Conservation (phyloP, 768 basidiomycete species). For the Mycena epipterygia region DNA sequence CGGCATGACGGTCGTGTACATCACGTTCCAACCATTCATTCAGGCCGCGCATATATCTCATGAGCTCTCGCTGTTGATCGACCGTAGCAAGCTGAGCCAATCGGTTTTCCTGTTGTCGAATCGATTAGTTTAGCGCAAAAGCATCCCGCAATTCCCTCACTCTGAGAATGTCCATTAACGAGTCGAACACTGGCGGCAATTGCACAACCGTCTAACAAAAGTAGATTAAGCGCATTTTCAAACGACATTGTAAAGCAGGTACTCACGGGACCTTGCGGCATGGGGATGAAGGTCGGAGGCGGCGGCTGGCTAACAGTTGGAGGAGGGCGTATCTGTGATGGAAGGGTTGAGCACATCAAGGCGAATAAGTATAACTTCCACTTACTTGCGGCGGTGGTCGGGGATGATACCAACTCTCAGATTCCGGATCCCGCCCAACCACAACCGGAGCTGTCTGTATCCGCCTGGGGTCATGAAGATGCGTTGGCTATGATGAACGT, state of each 20-base stretch:
- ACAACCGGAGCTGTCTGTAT: constrained; percentile 7
- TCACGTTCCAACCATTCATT: constrained; percentile 88
- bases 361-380: not conserved
- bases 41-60: constrained; percentile 81
- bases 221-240: not conserved
- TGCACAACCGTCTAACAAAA: constrained; percentile 68
- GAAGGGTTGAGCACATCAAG: not conserved
- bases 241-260: not conserved
- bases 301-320: not conserved
- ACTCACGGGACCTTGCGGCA: constrained; percentile 71
- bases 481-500: not conserved
- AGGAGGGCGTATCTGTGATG: not conserved
- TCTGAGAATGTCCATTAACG: constrained; percentile 76
- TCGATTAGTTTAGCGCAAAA: constrained; percentile 22
- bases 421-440: not conserved
- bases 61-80: constrained; percentile 84
- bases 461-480: constrained; percentile 15
- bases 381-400: constrained; percentile 21
- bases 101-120: constrained; percentile 74
- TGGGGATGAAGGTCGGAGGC: constrained; percentile 43
- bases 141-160: constrained; percentile 51
- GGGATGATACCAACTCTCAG: constrained; percentile 49
- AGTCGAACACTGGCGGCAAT: constrained; percentile 74
- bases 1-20: constrained; percentile 82
- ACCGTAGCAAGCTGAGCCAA: constrained; percentile 80